Base-by-base conservation (phyloP, 768 basidiomycete species). In the Psilocybe sp. region DNA sequence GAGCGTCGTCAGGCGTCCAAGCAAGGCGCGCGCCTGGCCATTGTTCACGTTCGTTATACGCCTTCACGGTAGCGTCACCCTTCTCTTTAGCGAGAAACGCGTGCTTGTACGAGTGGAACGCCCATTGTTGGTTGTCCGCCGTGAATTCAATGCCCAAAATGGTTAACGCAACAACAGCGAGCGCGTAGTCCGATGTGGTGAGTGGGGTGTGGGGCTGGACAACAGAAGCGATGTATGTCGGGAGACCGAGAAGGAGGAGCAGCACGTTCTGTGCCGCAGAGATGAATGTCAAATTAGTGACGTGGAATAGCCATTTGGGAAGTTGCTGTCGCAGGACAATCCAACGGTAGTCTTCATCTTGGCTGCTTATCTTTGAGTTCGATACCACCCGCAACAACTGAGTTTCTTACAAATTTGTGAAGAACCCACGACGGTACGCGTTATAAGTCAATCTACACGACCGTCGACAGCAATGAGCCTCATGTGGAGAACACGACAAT, bases 271-370 rank as follows among this genome's bases (percentile, higher is more conserved):
- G 94, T 13, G 73, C 84, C 54, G 76, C 70, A 6, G 92, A 83
- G 48, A 94, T 85, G 71, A 92, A 93, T 11, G 76, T 75, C 12
- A 91, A 57, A 40, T 77, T 75, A 40, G 64, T 53, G 39, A 77
- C 34, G 42, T 76, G 76, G 64, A 78, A 76, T 13, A 83, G 70
- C 58, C 62, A 65, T 50, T 67, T 66, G 1, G 68, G 66, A 14
- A 77, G 61, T 42, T 82, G 74, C 36, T 70, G 64, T 37, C 94
- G 82, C 12, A 97, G 74, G 34, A 92, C 70, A 1, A 73, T 80
- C 91, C 95, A 98, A 20, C 96, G 87, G 61, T 98, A 98, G 65
- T 97, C 94, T 66, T 96, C 93, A 19, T 89, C 90, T 20, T 79
- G 75, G 6, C 88, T 91, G 50, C 20, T 34, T 51, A 4, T 49